phyloP scores from a whole-genome alignment of 2,329 filamentous ascomycete species.

The Fusarium paranaense region DNA sequence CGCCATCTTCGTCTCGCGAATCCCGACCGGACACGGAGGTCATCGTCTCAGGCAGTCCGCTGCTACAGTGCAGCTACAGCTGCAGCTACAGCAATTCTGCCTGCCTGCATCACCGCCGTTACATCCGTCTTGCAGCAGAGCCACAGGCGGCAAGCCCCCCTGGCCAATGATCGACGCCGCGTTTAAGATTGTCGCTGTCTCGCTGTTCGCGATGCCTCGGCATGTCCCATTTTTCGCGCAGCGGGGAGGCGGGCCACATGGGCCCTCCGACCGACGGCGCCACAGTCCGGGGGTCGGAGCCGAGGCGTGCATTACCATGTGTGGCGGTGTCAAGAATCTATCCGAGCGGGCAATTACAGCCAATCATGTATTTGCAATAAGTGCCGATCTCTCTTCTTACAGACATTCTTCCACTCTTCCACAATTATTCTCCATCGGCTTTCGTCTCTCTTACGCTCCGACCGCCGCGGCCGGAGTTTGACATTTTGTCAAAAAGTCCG shows the following conservation, averaged over 20 bases:
- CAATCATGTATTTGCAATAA: not conserved
- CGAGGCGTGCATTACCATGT: not conserved
- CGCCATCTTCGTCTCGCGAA: not conserved
- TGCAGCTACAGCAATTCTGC: not conserved
- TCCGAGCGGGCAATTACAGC: not conserved
- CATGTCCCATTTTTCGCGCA: not conserved
- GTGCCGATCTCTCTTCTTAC: not conserved
- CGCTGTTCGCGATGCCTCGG: slow-evolving; percentile 3
- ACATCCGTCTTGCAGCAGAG: not conserved
- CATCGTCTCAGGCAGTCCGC: not conserved
- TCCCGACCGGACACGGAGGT: not conserved
- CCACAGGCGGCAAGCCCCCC: not conserved
- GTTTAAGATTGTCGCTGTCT: not conserved
- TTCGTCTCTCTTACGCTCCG: not conserved
- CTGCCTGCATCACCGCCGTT: not conserved
- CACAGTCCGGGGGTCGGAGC: not conserved
- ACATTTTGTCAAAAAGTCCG: not conserved
- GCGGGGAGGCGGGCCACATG: not conserved
- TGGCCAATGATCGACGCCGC: not conserved
- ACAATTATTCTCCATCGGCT: not conserved
- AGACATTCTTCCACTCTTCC: not conserved
- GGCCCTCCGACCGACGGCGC: not conserved
- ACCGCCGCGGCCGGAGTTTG: not conserved
- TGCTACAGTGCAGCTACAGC: too few species aligned
- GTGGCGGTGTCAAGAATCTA: not conserved